Base-by-base conservation (phyloP, 139 green algal genomes). In the Tetraselmis chui region DNA sequence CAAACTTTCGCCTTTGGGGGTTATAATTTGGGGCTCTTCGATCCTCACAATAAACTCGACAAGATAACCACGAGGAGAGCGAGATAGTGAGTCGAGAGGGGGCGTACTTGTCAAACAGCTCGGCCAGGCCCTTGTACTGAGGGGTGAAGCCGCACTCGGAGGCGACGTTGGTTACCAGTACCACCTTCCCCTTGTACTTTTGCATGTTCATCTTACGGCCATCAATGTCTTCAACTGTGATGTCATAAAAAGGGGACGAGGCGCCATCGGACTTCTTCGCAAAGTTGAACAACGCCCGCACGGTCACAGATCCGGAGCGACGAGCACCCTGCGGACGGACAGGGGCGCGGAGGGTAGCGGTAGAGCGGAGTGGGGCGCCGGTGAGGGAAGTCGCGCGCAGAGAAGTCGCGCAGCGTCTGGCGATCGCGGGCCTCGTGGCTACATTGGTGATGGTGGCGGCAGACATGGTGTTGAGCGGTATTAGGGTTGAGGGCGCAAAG, bases 121-220 rank as follows among this genome's bases (percentile, higher is more conserved):
- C 75, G 1, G 22, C 76, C 1, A 85, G 59, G 24, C 76, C 84
- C 77, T 85, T 80, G 83, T 86, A 86, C n/a, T 83, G 79, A 0
- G 1, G 31, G 28, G 79, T 84, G 81, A 81, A 81, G 1, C 82
- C 82, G 28, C 82, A 85, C 23, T 81, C 76, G 11, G 22, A 59
- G 32, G 82, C 82, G 1, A 85, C 82, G 76, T 85, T 85, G 76
- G 59, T 76, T 1, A 85, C 32, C 76, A 85, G 31, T 2, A 78
- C 2, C 0, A 89, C 86, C 78, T 85, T 90, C 29, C 87, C 85
- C 82, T 87, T 85, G 85, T 87, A 90, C 23, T 86, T 29, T 1
- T 26, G 29, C 31, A 90, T 28, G 18, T 79, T 76, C 2, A 90
- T 75, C 24, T 79, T 76, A 18, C 83, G 86, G 29, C 87, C 87